Base-by-base conservation (phyloP, 129 eudicot species). In the Centaurea solstitialis region DNA sequence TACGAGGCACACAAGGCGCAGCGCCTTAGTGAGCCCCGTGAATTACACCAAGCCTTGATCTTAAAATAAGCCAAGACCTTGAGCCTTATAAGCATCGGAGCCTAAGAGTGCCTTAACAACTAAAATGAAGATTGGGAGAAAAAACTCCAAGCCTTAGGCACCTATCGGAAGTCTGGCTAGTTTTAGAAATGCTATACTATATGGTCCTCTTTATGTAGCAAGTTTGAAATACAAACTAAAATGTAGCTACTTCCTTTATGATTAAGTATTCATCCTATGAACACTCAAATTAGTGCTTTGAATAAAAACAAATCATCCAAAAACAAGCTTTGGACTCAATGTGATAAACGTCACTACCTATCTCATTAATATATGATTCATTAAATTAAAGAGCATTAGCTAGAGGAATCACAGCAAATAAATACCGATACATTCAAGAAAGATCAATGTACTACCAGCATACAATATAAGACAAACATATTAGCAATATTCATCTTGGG, bases 381-480 rank as follows among this genome's bases (percentile, higher is more conserved):
- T 26, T 64, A 28, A 28, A 21, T 20, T 64, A 64, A 64, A 64
- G 68, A 64, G 68, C 68, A 64, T 64, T 21, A 64, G 12, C 21
- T 21, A 64, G 12, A 8, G 68, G 41, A 38, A n/a, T 30, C 38
- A 62, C 43, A 8, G 24, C n/a, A 13, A 74, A 74, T 53, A 50
- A 47, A 67, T 30, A 74, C 30, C 0, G 15, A 40, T 17, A 24
- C 23, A 7, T 45, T 45, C 67, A 45, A 74, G 66, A 74, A 24
- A 74, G 78, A 45, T 74, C 78, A 47, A 22, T 72, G 13, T 73
- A 47, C 40, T 45, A 20, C 53, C 45, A 74, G 68, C 68, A 74
- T 74, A 62, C 68, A 30, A 74, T 74, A 75, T 75, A 57, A 57
- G 50, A 75, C 9, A n/a, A 57, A n/a, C 65, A 57, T 57, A 57